A percentile compares a stretch with the other conserved stretches of the same genome.
Conservation (phyloP, 495 filamentous ascomycete genomes). For the Neurospora hispaniola region DNA sequence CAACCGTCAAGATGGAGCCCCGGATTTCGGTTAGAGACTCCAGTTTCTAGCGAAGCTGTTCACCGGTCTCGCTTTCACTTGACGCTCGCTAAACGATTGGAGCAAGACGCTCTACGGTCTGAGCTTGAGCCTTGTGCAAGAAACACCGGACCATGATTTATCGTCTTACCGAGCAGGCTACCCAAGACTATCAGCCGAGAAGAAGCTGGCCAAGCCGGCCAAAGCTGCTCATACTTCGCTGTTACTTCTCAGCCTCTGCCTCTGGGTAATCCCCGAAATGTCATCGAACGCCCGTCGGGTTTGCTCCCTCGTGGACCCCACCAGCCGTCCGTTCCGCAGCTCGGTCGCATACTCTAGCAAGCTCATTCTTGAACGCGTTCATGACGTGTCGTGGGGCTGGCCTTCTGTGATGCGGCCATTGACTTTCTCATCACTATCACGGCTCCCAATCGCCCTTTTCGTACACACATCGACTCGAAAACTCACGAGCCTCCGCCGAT, state of each 20-base stretch:
- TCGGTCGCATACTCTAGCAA: constrained; percentile 1
- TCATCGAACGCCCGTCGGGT: background rate
- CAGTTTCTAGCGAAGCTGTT: background rate
- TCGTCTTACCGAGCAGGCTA: background rate
- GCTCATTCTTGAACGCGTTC: background rate
- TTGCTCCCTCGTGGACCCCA: background rate
- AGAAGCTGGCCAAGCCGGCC: background rate
- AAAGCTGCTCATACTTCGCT: background rate
- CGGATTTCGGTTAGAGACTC: background rate
- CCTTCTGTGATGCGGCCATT: constrained; percentile 18
- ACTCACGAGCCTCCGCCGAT: background rate
- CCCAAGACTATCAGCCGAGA: background rate
- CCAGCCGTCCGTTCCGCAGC: background rate
- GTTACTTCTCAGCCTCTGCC: background rate
- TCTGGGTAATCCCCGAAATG: background rate
- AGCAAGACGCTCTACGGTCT: background rate
- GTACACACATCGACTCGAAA: background rate
- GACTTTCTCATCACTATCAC: constrained; percentile 9
- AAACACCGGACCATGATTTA: background rate
- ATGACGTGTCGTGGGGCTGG: constrained; percentile 20
- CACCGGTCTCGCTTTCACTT: background rate
- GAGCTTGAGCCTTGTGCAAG: background rate
- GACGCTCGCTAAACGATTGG: background rate
- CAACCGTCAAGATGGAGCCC: background rate
- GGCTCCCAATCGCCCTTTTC: constrained; percentile 1